These are phyloP conservation scores for Candida albicans DNA, from an alignment of 1,139 yeast genomes.

Conservation along the genomic window DNA sequence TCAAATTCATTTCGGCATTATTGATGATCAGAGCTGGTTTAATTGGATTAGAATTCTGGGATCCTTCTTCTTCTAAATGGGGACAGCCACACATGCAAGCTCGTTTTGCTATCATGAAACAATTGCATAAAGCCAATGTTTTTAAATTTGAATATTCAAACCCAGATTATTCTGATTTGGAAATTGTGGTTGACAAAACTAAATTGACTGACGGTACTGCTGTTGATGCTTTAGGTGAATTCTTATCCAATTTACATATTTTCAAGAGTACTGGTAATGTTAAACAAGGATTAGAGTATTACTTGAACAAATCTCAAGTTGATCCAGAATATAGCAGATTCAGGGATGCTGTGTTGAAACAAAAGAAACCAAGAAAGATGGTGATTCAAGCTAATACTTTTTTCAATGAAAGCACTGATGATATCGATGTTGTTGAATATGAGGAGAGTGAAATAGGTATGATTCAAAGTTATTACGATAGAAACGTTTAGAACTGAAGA, in stretches of 20 bases:
- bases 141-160: slow-evolving; percentile 52
- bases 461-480: slow-evolving; percentile 74
- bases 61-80: slow-evolving; percentile 78
- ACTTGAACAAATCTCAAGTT: slow-evolving; percentile 65
- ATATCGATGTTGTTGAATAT: slow-evolving; percentile 66
- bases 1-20: slow-evolving; percentile 65
- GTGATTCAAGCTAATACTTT: slow-evolving; percentile 78
- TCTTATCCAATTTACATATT: slow-evolving; percentile 69
- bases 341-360: slow-evolving; percentile 65
- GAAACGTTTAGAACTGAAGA: slow-evolving; percentile 34
- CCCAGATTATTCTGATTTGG: slow-evolving; percentile 57
- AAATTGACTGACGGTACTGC: slow-evolving; percentile 64
- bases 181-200: slow-evolving; percentile 55
- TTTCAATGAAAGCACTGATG: slow-evolving; percentile 28
- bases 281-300: slow-evolving; percentile 61
- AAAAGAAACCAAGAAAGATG: slow-evolving; percentile 81
- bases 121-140: slow-evolving; percentile 69
- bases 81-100: slow-evolving; percentile 98
- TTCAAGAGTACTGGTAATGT: slow-evolving; percentile 78
- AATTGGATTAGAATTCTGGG: slow-evolving; percentile 81
- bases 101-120: slow-evolving; percentile 77
- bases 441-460: slow-evolving; percentile 73
- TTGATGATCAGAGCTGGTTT: slow-evolving; percentile 90
- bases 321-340: slow-evolving; percentile 60
- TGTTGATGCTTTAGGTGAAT: slow-evolving; percentile 70